Evolutionary conservation across 495 filamentous ascomycete species (phyloP), one percentile per base, ranked within the genome.

Genomic region (Xylaria telfairii): DNA sequence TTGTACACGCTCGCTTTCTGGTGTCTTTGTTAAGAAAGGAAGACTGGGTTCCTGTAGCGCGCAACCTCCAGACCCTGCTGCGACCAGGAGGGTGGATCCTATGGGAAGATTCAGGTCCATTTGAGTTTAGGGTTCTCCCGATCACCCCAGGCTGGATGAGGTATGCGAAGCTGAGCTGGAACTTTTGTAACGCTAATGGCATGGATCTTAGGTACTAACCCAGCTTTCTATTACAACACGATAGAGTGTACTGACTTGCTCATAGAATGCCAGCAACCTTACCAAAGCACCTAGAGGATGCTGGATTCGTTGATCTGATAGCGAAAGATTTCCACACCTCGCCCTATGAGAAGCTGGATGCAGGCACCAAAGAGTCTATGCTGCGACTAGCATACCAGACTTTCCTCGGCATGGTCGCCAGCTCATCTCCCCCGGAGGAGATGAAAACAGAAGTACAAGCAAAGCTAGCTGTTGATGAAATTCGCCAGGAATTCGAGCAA

Each of bases 1-100:
- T 68, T n/a, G 65, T 68, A 15, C 65, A 68, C 51, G 54, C 53
- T 28, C 47, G 65, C 30, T 68, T 68, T 59, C 53, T 68, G 10
- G 65, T 59, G 9, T 42, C 53, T 8, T 24, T 53, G 24, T 15
- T 68, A 15, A 59, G 32, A 15, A 68, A 28, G 26, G 54, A 56
- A 34, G 65, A 68, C 3, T 68, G 65, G 65, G 53, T 68, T 13
- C 49, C 53, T 3, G 53, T 53, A 47, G 49, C 49, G 1, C 47
- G 53, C 26, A 68, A 68, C 47, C 41, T 68, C 24, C 59, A 42
- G 49, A 68, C 37, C 12, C 26, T 68, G 21, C 28, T 68, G 15
- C n/a, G 21, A 44, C 65, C 65, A 5, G 65, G 53, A 30, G 65
- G 65, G 0, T 68, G 47, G 49, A 57, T 68, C 8, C 13, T 68